Conservation (phyloP, 75 land plant genomes). For the Sequoia sempervirens region DNA sequence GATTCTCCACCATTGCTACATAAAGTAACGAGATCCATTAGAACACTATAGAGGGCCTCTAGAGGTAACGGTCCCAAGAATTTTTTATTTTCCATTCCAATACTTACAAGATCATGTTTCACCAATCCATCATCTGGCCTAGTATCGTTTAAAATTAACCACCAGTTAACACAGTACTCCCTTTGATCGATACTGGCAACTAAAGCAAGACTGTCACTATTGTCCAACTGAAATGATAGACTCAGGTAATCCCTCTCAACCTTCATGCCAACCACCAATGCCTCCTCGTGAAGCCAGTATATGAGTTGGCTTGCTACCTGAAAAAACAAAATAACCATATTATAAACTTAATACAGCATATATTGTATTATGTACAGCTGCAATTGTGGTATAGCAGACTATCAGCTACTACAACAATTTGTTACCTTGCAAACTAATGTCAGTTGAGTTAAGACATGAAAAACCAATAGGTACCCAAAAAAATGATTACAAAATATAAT, state of each 20-base stretch:
- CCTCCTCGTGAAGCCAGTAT: slow-evolving; percentile 84
- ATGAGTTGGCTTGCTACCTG: slow-evolving; percentile 79
- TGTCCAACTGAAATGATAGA: slow-evolving; percentile 63
- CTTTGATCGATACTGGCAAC: too few species aligned
- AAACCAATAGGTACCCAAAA: background rate
- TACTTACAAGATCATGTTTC: too few species aligned
- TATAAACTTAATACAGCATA: background rate
- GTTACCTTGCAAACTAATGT: background rate
- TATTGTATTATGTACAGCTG: background rate
- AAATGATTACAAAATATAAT: background rate
- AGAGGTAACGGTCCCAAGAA: too few species aligned
- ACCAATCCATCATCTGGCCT: too few species aligned
- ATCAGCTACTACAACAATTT: background rate
- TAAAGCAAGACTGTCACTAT: slow-evolving; percentile 58
- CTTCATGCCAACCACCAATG: slow-evolving; percentile 71
- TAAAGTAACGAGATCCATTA: too few species aligned
- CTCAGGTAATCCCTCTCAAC: slow-evolving; percentile 57
- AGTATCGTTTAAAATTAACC: too few species aligned
- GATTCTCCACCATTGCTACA: too few species aligned
- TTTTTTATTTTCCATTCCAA: too few species aligned
- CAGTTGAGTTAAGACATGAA: background rate
- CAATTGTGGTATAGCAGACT: background rate
- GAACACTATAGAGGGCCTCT: too few species aligned
- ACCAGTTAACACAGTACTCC: too few species aligned
- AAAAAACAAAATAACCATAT: background rate